Evolutionary conservation across 73 alveolate species (phyloP).

Genomic region (Diophrys appendiculata): DNA sequence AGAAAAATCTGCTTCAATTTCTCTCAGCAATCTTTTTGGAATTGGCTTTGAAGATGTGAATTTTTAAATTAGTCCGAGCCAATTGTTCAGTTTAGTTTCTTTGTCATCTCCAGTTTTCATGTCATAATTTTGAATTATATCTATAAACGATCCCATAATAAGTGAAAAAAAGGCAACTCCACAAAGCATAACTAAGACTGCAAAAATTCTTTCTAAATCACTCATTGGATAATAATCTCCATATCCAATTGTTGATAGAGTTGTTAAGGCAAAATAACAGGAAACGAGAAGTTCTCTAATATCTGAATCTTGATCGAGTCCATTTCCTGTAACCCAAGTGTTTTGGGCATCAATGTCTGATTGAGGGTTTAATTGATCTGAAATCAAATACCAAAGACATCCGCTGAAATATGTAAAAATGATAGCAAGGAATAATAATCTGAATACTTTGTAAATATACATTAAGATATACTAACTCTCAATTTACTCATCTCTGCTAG

Average conservation of each 20-base stretch:
- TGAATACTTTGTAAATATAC: conserved; percentile 82
- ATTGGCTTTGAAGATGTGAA: conserved; percentile 77
- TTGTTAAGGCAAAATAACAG: conserved; percentile 88
- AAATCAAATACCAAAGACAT: conserved; percentile 86
- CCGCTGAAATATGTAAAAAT: conserved; percentile 88
- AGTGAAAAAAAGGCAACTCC: conserved; percentile 95
- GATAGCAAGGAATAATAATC: conserved; percentile 86
- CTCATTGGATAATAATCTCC: conserved; percentile 88
- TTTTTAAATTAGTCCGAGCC: conserved; percentile 72
- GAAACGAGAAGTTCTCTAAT: conserved; percentile 68
- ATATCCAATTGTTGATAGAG: conserved; percentile 92
- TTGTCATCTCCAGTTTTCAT: conserved; percentile 86
- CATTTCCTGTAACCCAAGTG: conserved; percentile 73
- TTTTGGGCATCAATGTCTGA: conserved; percentile 20
- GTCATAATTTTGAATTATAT: conserved; percentile 76
- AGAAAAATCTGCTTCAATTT: conserved; percentile 80
- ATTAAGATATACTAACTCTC: conserved; percentile 73
- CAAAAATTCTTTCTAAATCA: conserved; percentile 79
- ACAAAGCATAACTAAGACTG: conserved; percentile 82
- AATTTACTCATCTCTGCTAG: conserved; percentile 79
- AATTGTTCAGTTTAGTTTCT: conserved; percentile 78
- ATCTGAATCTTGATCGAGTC: conserved; percentile 58
- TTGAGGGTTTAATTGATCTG: conserved; percentile 41
- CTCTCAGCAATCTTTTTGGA: conserved; percentile 57
- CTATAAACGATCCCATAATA: conserved; percentile 87